phyloP scores from a whole-genome alignment of 2,329 filamentous ascomycete genomes.

The Pyricularia pennisetigena region DNA sequence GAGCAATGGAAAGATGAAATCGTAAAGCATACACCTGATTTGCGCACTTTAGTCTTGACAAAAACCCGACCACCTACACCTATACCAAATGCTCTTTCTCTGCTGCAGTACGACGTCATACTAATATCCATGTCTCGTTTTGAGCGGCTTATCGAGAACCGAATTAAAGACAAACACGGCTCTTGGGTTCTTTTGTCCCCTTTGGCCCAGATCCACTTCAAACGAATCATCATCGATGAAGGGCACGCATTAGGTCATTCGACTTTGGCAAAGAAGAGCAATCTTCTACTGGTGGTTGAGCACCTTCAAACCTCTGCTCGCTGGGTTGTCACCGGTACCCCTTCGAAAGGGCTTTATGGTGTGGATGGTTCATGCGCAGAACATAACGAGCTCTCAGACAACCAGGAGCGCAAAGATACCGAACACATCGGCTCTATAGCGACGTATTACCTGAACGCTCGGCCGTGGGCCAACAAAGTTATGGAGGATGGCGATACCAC shows the following conservation, averaged over 20 bases:
- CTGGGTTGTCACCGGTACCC: constrained; percentile 89
- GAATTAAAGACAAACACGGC: constrained; percentile 19
- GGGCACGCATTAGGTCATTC: constrained; percentile 74
- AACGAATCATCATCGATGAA: constrained; percentile 86
- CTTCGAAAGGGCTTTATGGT: constrained; percentile 73
- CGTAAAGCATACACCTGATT: constrained; percentile 57
- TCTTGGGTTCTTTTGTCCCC: constrained; percentile 33
- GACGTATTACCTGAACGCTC: constrained; percentile 61
- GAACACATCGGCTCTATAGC: constrained; percentile 57
- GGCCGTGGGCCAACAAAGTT: constrained; percentile 64
- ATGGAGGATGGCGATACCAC: constrained; percentile 41
- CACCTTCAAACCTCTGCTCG: constrained; percentile 56
- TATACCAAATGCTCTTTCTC: not conserved
- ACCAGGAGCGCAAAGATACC: constrained; percentile 52
- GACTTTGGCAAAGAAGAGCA: constrained; percentile 42
- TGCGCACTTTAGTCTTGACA: constrained; percentile 57
- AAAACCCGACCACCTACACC: constrained; percentile 8
- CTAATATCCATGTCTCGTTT: constrained; percentile 69
- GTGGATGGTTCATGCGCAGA: constrained; percentile 36
- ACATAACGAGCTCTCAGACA: constrained; percentile 23
- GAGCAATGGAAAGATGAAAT: constrained; percentile 81
- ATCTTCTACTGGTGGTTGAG: constrained; percentile 41
- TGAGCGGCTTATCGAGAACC: constrained; percentile 47
- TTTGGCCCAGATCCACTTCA: constrained; percentile 66
- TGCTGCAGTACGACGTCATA: constrained; percentile 56